Evolutionary conservation across 805 yeast species (phyloP).

Genomic region (Cyberlindnera suaveolens): DNA sequence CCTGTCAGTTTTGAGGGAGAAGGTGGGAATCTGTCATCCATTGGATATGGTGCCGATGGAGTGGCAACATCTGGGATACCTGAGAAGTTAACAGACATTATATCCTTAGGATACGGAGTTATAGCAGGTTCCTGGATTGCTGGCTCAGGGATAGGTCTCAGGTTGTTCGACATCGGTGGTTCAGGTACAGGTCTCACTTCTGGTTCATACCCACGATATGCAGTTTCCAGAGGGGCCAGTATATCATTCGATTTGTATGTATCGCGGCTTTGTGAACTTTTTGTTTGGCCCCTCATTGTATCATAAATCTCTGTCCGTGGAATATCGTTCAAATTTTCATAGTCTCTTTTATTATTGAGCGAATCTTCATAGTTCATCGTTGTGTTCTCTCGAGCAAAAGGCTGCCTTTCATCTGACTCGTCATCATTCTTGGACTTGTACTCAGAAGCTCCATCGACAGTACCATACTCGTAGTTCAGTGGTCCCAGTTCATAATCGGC

Average conservation of each 20-base stretch:
- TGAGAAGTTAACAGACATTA: conserved; percentile 6
- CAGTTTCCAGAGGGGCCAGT: conserved; percentile 15
- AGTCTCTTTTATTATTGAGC: conserved; percentile 8
- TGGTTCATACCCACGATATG: conserved; percentile 17
- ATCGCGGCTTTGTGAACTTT: conserved; percentile 5
- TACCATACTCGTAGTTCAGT: conserved; percentile 21
- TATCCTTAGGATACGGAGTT: conserved; percentile 18
- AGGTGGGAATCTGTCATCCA: conserved; percentile 1
- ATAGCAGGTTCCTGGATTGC: conserved; percentile 1
- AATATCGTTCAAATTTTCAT: conserved; percentile 15
- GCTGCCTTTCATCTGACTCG: conserved; percentile 14
- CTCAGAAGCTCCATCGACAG: conserved; percentile 21
- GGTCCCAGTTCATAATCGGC: conserved; percentile 22
- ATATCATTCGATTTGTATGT: conserved; percentile 9
- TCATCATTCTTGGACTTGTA: conserved; percentile 9
- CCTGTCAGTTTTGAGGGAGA: conserved; percentile 14
- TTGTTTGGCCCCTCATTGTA: conserved; percentile 14
- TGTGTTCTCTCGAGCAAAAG: conserved; percentile 10
- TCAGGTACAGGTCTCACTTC: neutral
- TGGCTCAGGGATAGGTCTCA: neutral
- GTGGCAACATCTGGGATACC: conserved; percentile 4
- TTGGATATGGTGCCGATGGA: conserved; percentile 17
- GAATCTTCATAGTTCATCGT: conserved; percentile 10
- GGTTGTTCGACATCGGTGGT: neutral
- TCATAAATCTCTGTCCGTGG: conserved; percentile 17